Evolutionary conservation across 768 basidiomycete genomes (phyloP), one percentile per base, ranked within the genome.

Genomic region (Phanerochaete carnosa): DNA sequence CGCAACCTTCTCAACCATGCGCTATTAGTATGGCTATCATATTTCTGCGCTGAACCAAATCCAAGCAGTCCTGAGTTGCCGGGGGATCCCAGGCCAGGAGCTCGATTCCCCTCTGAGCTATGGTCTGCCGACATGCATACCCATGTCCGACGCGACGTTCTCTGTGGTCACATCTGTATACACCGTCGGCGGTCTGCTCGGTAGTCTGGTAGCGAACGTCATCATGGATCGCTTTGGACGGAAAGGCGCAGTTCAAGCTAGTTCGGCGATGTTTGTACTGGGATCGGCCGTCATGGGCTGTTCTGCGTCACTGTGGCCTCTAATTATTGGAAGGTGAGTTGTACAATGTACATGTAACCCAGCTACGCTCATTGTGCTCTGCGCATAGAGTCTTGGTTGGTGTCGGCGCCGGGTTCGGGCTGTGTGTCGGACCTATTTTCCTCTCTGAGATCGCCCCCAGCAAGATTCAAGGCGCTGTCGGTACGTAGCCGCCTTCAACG

Each of bases 11-110:
- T 45, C 13, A 47, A 12, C 19, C 2, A 12, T 33, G 49, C 16
- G 5, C n/a, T 45, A 11, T n/a, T 57, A 92, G 83, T 93, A 92
- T 75, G 95, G 94, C n/a, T 97, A 90, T 73, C 93, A 96, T 72
- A 92, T 94, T 45, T 91, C 94, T 1, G 88, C 88, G 16, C 82
- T 98, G 61, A 98, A 98, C 72, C 94, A 95, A 70, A 87, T 95
- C 26, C 87, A 92, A 69, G 82, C 81, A 4, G 85, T 88, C 45
- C 70, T 95, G 59, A 92, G 89, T 2, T 96, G 94, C 76, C 80
- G 81, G 54, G 64, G 28, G 3, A 50, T 58, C 45, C 25, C 50
- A 15, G 26, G 72, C 23, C 54, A 53, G 12, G 1, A 25, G 55
- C 54, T 0, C 72, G 56, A 49, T 53, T 13, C 62, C 69, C 49